A percentile compares a stretch with the other conserved stretches of the same genome.
phyloP scores from a whole-genome alignment of 225 moss, liverwort and hornwort species.

The Polytrichum formosum region DNA sequence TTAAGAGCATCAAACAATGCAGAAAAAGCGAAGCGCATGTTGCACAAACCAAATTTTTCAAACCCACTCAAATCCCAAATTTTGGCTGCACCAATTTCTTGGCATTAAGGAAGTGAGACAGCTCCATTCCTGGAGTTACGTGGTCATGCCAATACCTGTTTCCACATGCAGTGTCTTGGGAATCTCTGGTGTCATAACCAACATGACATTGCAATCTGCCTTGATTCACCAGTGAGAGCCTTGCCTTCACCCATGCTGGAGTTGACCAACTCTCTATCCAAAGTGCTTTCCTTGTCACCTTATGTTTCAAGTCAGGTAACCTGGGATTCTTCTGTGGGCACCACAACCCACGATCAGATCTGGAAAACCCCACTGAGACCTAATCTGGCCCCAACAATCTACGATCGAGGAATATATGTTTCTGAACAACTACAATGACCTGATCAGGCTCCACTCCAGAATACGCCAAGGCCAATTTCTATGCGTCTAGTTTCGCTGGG shows the following conservation, averaged over 20 bases:
- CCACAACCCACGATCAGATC: not conserved
- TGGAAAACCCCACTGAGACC: constrained; percentile 1
- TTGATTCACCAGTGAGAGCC: not conserved
- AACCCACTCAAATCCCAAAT: not conserved
- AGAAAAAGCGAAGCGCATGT: not conserved
- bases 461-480: not conserved
- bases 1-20: constrained; percentile 1
- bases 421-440: not conserved
- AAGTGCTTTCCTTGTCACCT: constrained; percentile 7
- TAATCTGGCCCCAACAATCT: not conserved
- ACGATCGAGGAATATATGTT: not conserved
- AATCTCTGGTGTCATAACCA: not conserved
- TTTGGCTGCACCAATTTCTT: not conserved
- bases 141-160: constrained; percentile 5
- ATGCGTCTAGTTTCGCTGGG: not conserved
- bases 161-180: not conserved
- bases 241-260: constrained; percentile 10
- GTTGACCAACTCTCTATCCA: constrained; percentile 4
- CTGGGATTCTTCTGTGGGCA: constrained; percentile 8
- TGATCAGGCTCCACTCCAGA: not conserved
- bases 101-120: not conserved
- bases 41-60: not conserved
- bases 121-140: not conserved
- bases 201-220: constrained; percentile 2
- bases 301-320: constrained; percentile 8